A percentile compares a stretch with the other conserved stretches of the same genome.
These are phyloP conservation scores for Peniophora sp. DNA, from an alignment of 1,284 basidiomycete species.

Conservation along the genomic window DNA sequence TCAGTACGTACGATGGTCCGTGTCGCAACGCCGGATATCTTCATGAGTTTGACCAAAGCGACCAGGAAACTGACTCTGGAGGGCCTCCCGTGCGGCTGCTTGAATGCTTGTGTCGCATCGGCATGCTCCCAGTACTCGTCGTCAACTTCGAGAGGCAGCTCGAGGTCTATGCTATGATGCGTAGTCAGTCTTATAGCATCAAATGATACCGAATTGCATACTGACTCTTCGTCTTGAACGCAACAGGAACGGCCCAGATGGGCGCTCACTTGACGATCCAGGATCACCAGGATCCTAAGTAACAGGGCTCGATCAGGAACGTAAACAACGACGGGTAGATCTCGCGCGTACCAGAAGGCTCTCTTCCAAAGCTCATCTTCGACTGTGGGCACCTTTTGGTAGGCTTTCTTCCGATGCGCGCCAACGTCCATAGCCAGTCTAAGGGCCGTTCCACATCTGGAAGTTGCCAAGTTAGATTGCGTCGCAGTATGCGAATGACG, in stretches of 20 bases:
- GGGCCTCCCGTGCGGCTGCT: constrained; percentile 36
- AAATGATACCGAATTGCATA: constrained; percentile 6
- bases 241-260: constrained; percentile 74
- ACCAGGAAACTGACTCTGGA: constrained; percentile 40
- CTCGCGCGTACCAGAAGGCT: constrained; percentile 56
- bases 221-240: constrained; percentile 78
- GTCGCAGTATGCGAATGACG: constrained; percentile 54
- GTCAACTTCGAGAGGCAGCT: constrained; percentile 49
- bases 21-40: constrained; percentile 46
- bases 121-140: constrained; percentile 52
- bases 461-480: constrained; percentile 64
- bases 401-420: constrained; percentile 27
- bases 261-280: constrained; percentile 59
- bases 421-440: constrained; percentile 37
- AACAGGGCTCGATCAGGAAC: constrained; percentile 31
- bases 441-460: constrained; percentile 11
- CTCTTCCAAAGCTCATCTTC: constrained; percentile 50
- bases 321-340: no score
- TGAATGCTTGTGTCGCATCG: constrained; percentile 30
- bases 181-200: background rate
- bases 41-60: constrained; percentile 42
- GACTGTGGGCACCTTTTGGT: constrained; percentile 18
- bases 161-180: constrained; percentile 43
- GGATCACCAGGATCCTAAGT: constrained; percentile 43
- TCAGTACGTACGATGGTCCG: constrained; percentile 39